phyloP scores from a whole-genome alignment of 2,329 filamentous ascomycete species.

The Aspergillus sp. region DNA sequence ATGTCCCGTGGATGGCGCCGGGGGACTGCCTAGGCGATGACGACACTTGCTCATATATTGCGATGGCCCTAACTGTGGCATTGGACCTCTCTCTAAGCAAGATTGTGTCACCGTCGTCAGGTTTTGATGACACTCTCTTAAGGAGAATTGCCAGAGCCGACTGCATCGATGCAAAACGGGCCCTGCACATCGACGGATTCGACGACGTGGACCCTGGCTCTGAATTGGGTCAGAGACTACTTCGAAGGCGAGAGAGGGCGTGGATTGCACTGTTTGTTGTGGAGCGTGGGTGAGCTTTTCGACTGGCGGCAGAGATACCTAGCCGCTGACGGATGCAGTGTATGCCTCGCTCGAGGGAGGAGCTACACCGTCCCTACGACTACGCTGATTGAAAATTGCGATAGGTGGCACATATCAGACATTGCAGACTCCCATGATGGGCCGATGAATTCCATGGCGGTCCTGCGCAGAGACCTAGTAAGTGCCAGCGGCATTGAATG shows the following conservation, averaged over 20 bases:
- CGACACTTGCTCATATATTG: slow-evolving; percentile 62
- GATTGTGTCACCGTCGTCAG: slow-evolving; percentile 49
- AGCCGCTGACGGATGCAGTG: slow-evolving; percentile 30
- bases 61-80: slow-evolving; percentile 59
- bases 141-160: slow-evolving; percentile 53
- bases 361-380: slow-evolving; percentile 61
- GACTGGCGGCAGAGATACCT: no score
- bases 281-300: slow-evolving; percentile 52
- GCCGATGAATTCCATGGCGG: slow-evolving; percentile 61
- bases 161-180: slow-evolving; percentile 57
- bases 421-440: slow-evolving; percentile 59
- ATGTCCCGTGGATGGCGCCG: slow-evolving; percentile 63
- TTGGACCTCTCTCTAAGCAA: slow-evolving; percentile 63
- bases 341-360: slow-evolving; percentile 60
- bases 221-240: slow-evolving; percentile 50
- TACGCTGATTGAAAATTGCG: slow-evolving; percentile 56
- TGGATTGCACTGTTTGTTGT: slow-evolving; percentile 66
- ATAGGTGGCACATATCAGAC: slow-evolving; percentile 57
- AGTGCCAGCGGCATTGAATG: no score
- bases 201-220: slow-evolving; percentile 52
- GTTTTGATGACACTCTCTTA: slow-evolving; percentile 37
- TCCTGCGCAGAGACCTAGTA: slow-evolving; percentile 58
- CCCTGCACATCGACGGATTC: slow-evolving; percentile 60
- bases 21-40: slow-evolving; percentile 44
- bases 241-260: slow-evolving; percentile 57